Evolutionary conservation across 768 basidiomycete species (phyloP), one percentile per base, ranked within the genome.

Genomic region (Trametes cinnabarina): DNA sequence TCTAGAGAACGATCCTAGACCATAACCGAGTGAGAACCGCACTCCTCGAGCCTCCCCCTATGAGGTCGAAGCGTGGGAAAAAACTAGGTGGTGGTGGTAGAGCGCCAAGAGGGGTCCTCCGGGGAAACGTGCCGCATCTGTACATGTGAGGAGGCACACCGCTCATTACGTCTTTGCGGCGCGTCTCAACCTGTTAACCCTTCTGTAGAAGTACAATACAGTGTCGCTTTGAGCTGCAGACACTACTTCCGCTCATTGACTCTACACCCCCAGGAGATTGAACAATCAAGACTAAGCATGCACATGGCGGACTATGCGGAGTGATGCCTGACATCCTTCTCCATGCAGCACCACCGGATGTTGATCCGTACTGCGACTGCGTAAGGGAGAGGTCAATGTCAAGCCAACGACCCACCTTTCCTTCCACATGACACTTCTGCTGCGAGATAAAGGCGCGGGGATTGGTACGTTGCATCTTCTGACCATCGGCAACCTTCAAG

Each of bases 111-210:
- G n/a, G n/a, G n/a, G n/a, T n/a, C n/a, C n/a, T n/a, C n/a, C n/a
- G n/a, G n/a, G n/a, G n/a, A n/a, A n/a, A n/a, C n/a, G n/a, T n/a
- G n/a, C n/a, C n/a, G n/a, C n/a, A n/a, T n/a, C 30, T 12, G 30
- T 12, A 32, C 30, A 12, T 32, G 46, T 30, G 46, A 35, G 8
- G 11, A 40, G 25, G 46, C 34, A 30, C 37, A 11, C 26, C 19
- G 28, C 53, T 15, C 42, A 60, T 60, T 55, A 60, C 58, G 58
- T 60, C 47, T 39, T 37, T n/a, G 20, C 43, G 43, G 47, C 52
- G 35, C 52, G 35, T 50, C 53, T 34, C 20, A 22, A 37, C 43
- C 22, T 15, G 48, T 37, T 19, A 15, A 8, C 20, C 23, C 12
- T 17, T n/a, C 32, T 17, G 11, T 7, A 19, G 47, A n/a, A 49